phyloP scores from a whole-genome alignment of 305 asterid species.

The Lippia alba region DNA sequence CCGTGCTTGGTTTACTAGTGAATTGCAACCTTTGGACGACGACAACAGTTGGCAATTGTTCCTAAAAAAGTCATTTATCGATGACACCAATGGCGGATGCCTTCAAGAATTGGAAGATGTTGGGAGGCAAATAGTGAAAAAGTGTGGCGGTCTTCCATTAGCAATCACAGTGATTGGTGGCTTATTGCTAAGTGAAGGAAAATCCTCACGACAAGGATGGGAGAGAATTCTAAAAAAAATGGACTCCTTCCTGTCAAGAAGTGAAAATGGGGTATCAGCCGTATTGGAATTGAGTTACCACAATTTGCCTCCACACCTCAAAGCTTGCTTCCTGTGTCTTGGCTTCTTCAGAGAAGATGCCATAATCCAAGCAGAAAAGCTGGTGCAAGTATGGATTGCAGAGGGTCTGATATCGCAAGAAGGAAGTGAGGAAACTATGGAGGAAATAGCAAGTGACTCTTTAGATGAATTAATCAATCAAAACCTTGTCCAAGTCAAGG shows the following conservation, averaged over 20 bases:
- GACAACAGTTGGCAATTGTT: not conserved
- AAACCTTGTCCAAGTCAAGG: too few species aligned
- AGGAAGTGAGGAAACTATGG: too few species aligned
- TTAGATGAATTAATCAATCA: too few species aligned
- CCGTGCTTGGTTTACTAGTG: not conserved
- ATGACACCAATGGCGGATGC: too few species aligned
- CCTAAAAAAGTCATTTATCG: not conserved
- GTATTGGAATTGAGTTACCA: slow-evolving; percentile 28
- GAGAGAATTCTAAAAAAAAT: slow-evolving; percentile 21
- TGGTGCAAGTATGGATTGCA: not conserved
- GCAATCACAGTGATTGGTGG: slow-evolving; percentile 19
- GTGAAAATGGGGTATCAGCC: not conserved
- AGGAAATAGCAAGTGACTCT: too few species aligned
- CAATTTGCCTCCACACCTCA: slow-evolving; percentile 28
- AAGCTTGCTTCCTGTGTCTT: slow-evolving; percentile 30
- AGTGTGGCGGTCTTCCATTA: slow-evolving; percentile 20
- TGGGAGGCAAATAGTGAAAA: not conserved
- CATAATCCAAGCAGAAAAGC: slow-evolving; percentile 11
- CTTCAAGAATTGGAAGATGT: not conserved
- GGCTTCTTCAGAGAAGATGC: slow-evolving; percentile 31
- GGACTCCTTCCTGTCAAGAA: not conserved
- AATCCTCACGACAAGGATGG: slow-evolving; percentile 23
- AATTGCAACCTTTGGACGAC: too few species aligned
- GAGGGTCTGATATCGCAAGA: too few species aligned
- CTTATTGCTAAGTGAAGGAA: not conserved